Evolutionary conservation across 805 yeast genomes (phyloP).

Genomic region (Lipomyces yamadae): DNA sequence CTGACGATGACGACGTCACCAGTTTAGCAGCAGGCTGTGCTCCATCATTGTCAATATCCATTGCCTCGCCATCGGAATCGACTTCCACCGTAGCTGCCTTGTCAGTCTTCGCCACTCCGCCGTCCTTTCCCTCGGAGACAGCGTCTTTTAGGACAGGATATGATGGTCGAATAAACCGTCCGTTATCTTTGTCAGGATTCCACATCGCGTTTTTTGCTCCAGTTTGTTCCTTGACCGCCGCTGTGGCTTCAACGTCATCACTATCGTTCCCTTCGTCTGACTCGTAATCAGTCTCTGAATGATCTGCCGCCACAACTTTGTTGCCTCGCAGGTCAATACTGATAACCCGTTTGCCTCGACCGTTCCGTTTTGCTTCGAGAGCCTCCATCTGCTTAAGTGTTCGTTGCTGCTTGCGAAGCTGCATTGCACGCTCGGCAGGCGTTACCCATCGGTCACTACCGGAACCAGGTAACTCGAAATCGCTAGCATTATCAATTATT

Average conservation of each 20-base stretch:
- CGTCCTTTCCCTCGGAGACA: neutral
- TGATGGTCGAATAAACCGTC: constrained; percentile 24
- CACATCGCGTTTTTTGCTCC: constrained; percentile 16
- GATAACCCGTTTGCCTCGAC: constrained; percentile 74
- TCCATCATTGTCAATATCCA: neutral
- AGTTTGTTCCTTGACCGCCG: constrained; percentile 13
- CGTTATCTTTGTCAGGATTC: constrained; percentile 25
- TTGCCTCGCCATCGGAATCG: neutral
- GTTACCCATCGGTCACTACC: constrained; percentile 75
- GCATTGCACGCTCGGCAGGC: constrained; percentile 84
- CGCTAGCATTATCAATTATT: constrained; percentile 92
- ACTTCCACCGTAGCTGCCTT: neutral
- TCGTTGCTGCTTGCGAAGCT: constrained; percentile 83
- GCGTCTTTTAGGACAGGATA: constrained; percentile 7
- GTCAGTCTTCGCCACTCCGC: neutral
- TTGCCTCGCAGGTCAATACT: constrained; percentile 82
- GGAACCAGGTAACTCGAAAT: constrained; percentile 68
- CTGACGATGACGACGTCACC: neutral
- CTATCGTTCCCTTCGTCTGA: constrained; percentile 44
- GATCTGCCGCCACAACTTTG: constrained; percentile 67
- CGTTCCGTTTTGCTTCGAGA: constrained; percentile 61
- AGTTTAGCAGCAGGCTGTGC: neutral
- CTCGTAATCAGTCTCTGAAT: constrained; percentile 40
- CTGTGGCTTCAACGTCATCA: constrained; percentile 33
- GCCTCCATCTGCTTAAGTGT: constrained; percentile 68